phyloP scores from a whole-genome alignment of 129 eudicot genomes.

The Flaveria linearis region DNA sequence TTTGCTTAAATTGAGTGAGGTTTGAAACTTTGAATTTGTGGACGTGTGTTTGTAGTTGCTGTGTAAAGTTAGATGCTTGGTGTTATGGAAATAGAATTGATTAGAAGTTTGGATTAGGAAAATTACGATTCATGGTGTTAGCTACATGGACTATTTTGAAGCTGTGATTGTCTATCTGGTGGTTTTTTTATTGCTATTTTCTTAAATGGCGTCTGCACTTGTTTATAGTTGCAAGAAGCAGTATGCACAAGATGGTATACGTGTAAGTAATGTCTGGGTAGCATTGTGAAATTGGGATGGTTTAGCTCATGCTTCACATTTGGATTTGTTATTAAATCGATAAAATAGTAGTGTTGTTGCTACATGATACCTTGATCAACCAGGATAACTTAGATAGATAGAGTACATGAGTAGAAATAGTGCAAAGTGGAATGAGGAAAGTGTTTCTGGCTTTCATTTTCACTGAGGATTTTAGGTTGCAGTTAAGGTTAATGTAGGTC shows the following conservation, averaged over 20 bases:
- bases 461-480: not conserved
- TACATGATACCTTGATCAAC: conserved; percentile 14
- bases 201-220: no score
- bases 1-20: not conserved
- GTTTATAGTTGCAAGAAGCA: not conserved
- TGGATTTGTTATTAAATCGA: not conserved
- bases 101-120: conserved; percentile 23
- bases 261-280: no score
- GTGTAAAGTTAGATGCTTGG: conserved; percentile 1
- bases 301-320: not conserved
- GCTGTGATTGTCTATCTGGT: not conserved
- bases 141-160: not conserved
- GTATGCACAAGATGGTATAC: not conserved
- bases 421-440: not conserved
- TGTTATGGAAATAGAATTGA: conserved; percentile 11
- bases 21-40: not conserved
- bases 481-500: not conserved
- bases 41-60: not conserved
- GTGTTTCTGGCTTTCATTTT: conserved; percentile 2
- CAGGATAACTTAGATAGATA: not conserved
- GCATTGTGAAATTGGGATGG: not conserved
- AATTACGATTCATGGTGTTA: not conserved
- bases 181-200: not conserved
- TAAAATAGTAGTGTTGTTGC: not conserved
- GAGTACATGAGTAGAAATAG: not conserved